Percentiles rank a stretch among this genome's conserved stretches.
phyloP scores from a whole-genome alignment of 2,329 filamentous ascomycete species.

The Teratosphaeria epicoccoides region DNA sequence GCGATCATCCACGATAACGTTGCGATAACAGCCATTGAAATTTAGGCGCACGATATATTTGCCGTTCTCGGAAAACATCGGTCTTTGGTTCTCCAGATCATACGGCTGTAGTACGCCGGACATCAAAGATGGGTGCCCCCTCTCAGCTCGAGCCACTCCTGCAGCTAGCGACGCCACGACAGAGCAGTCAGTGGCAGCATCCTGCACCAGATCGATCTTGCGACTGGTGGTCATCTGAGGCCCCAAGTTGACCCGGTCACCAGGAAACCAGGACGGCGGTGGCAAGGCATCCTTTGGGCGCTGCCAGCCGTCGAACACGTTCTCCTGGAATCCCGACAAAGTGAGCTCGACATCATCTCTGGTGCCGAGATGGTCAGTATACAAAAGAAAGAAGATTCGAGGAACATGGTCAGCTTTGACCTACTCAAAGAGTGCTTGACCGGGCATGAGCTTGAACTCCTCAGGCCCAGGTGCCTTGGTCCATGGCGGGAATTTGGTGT shows the following conservation, averaged over 20 bases:
- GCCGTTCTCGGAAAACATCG: conserved; percentile 62
- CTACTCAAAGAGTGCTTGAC: conserved; percentile 53
- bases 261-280: conserved; percentile 30
- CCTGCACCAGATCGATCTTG: conserved; percentile 78
- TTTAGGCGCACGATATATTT: conserved; percentile 89
- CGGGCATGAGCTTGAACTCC: conserved; percentile 49
- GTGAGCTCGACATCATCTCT: conserved; percentile 55
- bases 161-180: conserved; percentile 93
- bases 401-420: conserved; percentile 21
- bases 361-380: conserved; percentile 14
- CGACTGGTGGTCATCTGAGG: conserved; percentile 48
- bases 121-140: conserved; percentile 62
- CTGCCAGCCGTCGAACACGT: conserved; percentile 76
- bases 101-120: conserved; percentile 66
- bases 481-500: conserved; percentile 79
- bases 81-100: conserved; percentile 46
- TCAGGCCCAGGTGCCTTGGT: conserved; percentile 46
- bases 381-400: conserved; percentile 6
- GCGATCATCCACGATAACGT: conserved; percentile 79
- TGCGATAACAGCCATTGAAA: conserved; percentile 88
- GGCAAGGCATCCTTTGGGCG: conserved; percentile 60
- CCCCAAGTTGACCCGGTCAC: conserved; percentile 21
- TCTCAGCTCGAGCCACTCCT: conserved; percentile 57
- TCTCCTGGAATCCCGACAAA: conserved; percentile 62
- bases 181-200: conserved; percentile 91